These are phyloP conservation scores for Heliophila coronopifolia DNA, from an alignment of 441 rosid species.

Conservation along the genomic window DNA sequence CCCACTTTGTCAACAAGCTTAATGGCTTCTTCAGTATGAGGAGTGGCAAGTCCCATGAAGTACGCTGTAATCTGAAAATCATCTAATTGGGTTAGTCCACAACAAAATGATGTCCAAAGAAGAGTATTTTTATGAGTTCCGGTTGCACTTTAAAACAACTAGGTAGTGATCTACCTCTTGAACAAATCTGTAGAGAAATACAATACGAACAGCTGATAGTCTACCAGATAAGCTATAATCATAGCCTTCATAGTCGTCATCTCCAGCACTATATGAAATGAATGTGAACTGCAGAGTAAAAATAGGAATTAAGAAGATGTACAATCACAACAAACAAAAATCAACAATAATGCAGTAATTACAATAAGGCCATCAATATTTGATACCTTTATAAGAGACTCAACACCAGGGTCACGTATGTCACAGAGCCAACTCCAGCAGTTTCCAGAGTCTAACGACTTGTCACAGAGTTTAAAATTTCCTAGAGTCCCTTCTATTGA, in stretches of 20 bases:
- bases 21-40: constrained; percentile 90
- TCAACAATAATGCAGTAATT: constrained; percentile 8
- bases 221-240: constrained; percentile 87
- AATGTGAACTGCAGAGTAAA: constrained; percentile 74
- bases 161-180: constrained; percentile 68
- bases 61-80: constrained; percentile 74
- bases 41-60: constrained; percentile 96
- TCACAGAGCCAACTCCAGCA: constrained; percentile 98
- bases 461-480: constrained; percentile 92
- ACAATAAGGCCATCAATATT: constrained; percentile 4
- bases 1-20: constrained; percentile 98
- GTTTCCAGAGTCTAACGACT: constrained; percentile 73
- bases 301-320: constrained; percentile 14
- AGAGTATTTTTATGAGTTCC: neutral
- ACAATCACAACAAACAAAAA: constrained; percentile 14
- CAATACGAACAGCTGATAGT: constrained; percentile 92
- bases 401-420: constrained; percentile 93
- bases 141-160: neutral
- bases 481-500: constrained; percentile 93
- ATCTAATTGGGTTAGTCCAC: constrained; percentile 19
- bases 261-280: constrained; percentile 80
- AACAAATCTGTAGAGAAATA: constrained; percentile 94
- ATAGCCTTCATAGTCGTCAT: constrained; percentile 97
- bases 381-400: constrained; percentile 86
- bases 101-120: constrained; percentile 16